A percentile compares a stretch with the other conserved stretches of the same genome.
phyloP scores from a whole-genome alignment of 2,329 filamentous ascomycete genomes.

The Lasiodiplodia theobromae region DNA sequence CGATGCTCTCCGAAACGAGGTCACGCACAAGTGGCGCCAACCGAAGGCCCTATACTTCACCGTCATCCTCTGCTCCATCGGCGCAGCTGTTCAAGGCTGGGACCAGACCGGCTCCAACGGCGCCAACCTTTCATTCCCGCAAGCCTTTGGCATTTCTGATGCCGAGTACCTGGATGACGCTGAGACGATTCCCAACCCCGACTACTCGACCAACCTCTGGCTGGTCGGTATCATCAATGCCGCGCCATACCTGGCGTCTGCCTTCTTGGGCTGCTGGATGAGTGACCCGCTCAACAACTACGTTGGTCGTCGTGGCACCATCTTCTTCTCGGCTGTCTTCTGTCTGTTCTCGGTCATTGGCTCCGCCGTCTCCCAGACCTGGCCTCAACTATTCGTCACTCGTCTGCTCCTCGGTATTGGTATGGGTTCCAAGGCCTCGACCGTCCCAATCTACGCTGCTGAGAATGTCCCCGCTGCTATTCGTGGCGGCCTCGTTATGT shows the following conservation, averaged over 20 bases:
- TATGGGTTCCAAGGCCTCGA: conserved; percentile 55
- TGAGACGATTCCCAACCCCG: conserved; percentile 29
- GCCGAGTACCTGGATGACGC: conserved; percentile 35
- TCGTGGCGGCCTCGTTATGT: conserved; percentile 55
- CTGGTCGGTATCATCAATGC: conserved; percentile 39
- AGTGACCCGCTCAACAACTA: conserved; percentile 40
- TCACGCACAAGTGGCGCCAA: conserved; percentile 66
- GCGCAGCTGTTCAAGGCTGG: conserved; percentile 72
- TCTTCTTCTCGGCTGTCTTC: conserved; percentile 41
- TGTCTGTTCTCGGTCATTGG: conserved; percentile 46
- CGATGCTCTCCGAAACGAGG: conserved; percentile 66
- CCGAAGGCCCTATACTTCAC: conserved; percentile 70
- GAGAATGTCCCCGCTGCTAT: conserved; percentile 49
- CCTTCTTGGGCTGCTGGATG: conserved; percentile 36
- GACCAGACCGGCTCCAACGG: conserved; percentile 63
- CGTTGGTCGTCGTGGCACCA: conserved; percentile 41
- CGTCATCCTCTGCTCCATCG: conserved; percentile 72
- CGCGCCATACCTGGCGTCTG: conserved; percentile 33
- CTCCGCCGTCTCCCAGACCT: conserved; percentile 44
- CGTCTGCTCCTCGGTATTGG: conserved; percentile 49
- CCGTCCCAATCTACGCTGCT: conserved; percentile 53
- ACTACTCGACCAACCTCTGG: conserved; percentile 40
- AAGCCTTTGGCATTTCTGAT: conserved; percentile 59
- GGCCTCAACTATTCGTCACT: conserved; percentile 50
- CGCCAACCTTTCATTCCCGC: conserved; percentile 68